Base-by-base conservation (phyloP, 2,329 filamentous ascomycete species). In the Penicillium decumbens region DNA sequence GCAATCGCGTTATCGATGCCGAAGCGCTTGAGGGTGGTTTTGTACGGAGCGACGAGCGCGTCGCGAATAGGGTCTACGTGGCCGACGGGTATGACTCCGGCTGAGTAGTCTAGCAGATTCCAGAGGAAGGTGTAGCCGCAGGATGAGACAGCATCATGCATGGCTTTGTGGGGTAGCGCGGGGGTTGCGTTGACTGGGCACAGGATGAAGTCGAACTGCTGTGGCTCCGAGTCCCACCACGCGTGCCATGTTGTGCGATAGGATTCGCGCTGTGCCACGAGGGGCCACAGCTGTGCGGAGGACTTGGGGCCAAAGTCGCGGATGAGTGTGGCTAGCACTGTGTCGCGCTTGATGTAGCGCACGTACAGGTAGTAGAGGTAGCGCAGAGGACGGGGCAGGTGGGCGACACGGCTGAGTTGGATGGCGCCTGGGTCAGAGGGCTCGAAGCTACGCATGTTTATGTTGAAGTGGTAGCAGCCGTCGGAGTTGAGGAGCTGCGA, bases 111-210 rank as follows among this genome's bases (percentile, higher is more conserved):
- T 42, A 96, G 81, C 82, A 96, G 58, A 62, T 96, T 96, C 75
- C 93, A 97, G 48, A 95, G 72, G 66, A 96, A 95, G 0, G 91
- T 96, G 65, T 97, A 96, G 1, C 89, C 90, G 62, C 91, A 96
- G 58, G 85, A 89, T 54, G 86, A 87, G 39, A 93, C 83, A 2
- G 89, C 89, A 60, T 92, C 84, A 58, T 82, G 81, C 89, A 95
- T 96, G 0, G 83, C 90, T 41, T 84, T 82, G 65, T 95, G 90
- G 0, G 90, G 90, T 3, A 95, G 81, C 0, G 91, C 91, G 1
- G 91, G 90, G 0, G 89, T 95, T 0, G 91, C 89, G 67, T 96
- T 95, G 0, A 85, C 89, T n/a, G 88, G 87, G 8, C 87, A 83
- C 29, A 96, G 71, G 57, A 96, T 78, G 56, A 91, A 84, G 69